Evolutionary conservation across 2,329 filamentous ascomycete genomes (phyloP).

Genomic region (Calonectria leucothoes): DNA sequence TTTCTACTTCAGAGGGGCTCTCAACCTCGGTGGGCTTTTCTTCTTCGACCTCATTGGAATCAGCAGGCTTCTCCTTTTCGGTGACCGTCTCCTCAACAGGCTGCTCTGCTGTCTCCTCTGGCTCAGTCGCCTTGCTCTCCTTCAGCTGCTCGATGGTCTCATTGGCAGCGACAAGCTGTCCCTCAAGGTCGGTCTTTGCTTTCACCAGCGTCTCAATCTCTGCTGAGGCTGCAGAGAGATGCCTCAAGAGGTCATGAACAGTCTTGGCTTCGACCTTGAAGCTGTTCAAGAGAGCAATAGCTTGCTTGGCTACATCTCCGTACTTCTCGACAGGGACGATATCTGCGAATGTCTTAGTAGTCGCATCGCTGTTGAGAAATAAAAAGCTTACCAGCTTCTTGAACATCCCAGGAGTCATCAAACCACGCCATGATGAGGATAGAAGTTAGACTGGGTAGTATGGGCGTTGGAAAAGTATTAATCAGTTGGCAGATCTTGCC

Average conservation of each 20-base stretch:
- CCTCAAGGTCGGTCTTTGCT: slow-evolving; percentile 22
- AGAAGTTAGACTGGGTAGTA: neutral
- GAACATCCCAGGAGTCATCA: slow-evolving; percentile 29
- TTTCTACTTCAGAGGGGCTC: neutral
- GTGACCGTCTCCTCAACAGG: neutral
- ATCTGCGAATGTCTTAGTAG: slow-evolving; percentile 20
- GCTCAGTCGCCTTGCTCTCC: neutral
- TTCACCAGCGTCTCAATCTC: slow-evolving; percentile 23
- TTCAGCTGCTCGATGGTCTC: slow-evolving; percentile 4
- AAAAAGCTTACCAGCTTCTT: slow-evolving; percentile 21
- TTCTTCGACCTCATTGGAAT: neutral
- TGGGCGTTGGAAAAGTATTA: neutral
- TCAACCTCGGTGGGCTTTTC: slow-evolving; percentile 6
- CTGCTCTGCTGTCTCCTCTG: neutral
- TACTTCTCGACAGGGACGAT: slow-evolving; percentile 22
- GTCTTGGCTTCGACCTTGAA: slow-evolving; percentile 26
- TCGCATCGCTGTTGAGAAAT: neutral
- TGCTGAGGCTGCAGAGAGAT: slow-evolving; percentile 22
- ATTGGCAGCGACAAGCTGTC: slow-evolving; percentile 15
- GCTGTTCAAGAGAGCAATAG: slow-evolving; percentile 21
- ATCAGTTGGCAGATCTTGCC: neutral
- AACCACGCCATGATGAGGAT: slow-evolving; percentile 28
- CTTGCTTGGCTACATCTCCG: slow-evolving; percentile 24
- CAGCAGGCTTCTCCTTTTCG: neutral
- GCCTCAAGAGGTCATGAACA: slow-evolving; percentile 26